Conservation (phyloP, 2,329 filamentous ascomycete species). For the Cladobotryum mycophilum region DNA sequence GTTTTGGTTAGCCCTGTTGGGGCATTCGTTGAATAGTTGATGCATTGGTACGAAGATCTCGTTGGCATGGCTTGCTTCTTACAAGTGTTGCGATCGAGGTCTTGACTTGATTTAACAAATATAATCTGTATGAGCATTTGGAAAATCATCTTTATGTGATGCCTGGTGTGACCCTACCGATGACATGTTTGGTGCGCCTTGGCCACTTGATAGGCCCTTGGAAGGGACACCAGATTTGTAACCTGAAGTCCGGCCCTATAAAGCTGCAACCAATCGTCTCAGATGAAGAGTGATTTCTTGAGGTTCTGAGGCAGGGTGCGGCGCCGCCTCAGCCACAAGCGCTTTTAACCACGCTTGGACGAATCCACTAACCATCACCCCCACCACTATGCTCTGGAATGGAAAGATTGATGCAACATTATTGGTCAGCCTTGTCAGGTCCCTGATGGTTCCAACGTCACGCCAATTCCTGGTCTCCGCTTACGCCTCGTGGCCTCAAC, state of each 20-base stretch:
- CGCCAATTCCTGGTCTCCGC: not conserved
- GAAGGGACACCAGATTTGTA: too few relatives aligned
- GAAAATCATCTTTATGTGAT: not conserved
- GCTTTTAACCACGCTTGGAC: not conserved
- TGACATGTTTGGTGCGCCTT: too few relatives aligned
- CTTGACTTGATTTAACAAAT: too few relatives aligned
- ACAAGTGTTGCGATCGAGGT: not conserved
- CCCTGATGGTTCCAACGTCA: not conserved
- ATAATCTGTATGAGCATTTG: not conserved
- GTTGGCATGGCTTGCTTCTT: not conserved
- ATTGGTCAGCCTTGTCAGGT: slow-evolving; percentile 7
- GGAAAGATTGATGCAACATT: not conserved
- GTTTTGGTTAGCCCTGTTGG: not conserved
- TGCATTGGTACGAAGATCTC: not conserved
- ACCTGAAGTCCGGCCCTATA: too few relatives aligned
- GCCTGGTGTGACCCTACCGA: not conserved
- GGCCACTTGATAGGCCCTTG: too few relatives aligned
- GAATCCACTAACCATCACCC: not conserved
- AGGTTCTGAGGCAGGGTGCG: not conserved
- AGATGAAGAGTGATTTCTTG: too few relatives aligned
- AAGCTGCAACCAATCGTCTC: too few relatives aligned
- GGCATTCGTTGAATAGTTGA: not conserved
- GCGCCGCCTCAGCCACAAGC: not conserved
- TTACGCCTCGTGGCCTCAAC: slow-evolving; percentile 8
- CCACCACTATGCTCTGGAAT: not conserved